Percentiles rank a stretch among this genome's conserved stretches.
These are phyloP conservation scores for Eutrema yunnanense DNA, from an alignment of 345 rosid species.

Conservation along the genomic window DNA sequence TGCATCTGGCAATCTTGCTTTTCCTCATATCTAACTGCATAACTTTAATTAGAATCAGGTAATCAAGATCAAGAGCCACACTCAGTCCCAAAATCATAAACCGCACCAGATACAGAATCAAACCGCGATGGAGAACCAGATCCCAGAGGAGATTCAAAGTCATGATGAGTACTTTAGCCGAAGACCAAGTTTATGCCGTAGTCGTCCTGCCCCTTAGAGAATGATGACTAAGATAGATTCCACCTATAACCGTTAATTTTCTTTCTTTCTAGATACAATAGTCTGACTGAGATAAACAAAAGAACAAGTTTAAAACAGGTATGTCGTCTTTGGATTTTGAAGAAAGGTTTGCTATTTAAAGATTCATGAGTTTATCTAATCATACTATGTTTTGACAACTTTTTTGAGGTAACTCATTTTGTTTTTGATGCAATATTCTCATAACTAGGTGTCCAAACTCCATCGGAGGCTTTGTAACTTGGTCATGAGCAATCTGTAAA, in stretches of 20 bases:
- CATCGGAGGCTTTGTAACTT: background rate
- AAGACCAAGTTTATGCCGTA: background rate
- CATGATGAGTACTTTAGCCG: background rate
- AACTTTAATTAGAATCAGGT: conserved; percentile 31
- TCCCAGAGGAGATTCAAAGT: background rate
- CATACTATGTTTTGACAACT: background rate
- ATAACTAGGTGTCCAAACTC: background rate
- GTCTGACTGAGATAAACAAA: background rate
- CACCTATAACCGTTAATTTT: background rate
- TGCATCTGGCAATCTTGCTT: background rate
- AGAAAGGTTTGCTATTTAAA: background rate
- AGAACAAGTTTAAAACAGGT: background rate
- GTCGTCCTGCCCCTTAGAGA: conserved; percentile 12
- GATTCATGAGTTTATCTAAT: background rate
- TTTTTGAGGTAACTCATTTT: background rate
- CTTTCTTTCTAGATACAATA: background rate
- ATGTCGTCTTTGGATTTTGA: background rate
- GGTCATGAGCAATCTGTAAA: background rate
- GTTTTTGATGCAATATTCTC: background rate
- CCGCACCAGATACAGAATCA: background rate
- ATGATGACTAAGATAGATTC: conserved; percentile 24
- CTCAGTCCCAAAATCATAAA: background rate
- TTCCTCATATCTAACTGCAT: conserved; percentile 10
- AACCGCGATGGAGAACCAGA: background rate
- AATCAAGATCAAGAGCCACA: conserved; percentile 28